Evolutionary conservation across 2,329 filamentous ascomycete species (phyloP), one percentile per base, ranked within the genome.

Genomic region (Acrocalymma vagum): DNA sequence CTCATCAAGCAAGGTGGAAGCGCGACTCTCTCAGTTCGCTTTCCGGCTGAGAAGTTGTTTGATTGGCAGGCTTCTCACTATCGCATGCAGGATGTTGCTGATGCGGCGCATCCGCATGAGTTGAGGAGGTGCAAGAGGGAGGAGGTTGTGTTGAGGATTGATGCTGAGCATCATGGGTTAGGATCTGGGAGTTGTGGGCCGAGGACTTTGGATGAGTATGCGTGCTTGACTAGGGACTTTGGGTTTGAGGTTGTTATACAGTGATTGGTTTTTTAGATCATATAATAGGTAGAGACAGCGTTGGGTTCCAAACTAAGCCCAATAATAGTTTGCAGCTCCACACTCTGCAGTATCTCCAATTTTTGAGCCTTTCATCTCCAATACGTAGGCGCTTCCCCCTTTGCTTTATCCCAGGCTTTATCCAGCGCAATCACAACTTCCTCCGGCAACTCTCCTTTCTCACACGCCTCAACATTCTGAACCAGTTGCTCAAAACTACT

Each of bases 131-230:
- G 71, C 45, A 74, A 79, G 52, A 73, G 78, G 38, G 73, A 81
- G 10, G 78, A 83, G 49, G 76, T 80, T 24, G 63, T 85, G 20
- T 69, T 86, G 2, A 71, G 81, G 38, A 55, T 87, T 41, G 83
- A 87, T 65, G 82, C 78, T 71, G 73, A 70, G 48, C 82, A 86
- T 63, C 82, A 86, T 58, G 84, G 83, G 0, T 53, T 86, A 21
- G 83, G 83, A 0, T 84, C 80, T 8, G 83, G 78, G 6, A 82
- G 78, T 33, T 86, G 83, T 63, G 83, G 83, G 16, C 82, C 82
- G 0, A 76, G 76, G 40, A 73, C 72, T 9, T 39, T 73, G 32
- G 65, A 70, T 9, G 38, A 73, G 53, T 73, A 75, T 62, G 62
- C 62, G 13, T 45, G 74, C 23, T 43, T 69, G 30, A 67, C 62